Evolutionary conservation across 805 yeast genomes (phyloP), one percentile per base, ranked within the genome.

Genomic region (Spathaspora arborariae): DNA sequence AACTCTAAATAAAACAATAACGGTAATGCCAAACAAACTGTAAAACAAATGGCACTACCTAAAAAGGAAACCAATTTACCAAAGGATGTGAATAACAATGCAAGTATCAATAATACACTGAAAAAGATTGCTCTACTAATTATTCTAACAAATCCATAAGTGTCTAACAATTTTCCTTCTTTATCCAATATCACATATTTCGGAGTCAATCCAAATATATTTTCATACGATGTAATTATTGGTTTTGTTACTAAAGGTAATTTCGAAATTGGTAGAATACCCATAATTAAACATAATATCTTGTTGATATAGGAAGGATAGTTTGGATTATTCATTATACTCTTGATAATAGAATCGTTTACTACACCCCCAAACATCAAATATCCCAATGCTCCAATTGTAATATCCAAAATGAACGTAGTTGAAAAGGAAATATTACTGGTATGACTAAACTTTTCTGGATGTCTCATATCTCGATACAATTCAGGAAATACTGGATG

Each of bases 401-500:
- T 51, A 41, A 71, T 65, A 63, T 86, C 91, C 26, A 85, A 75
- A 10, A 71, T 39, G 50, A 80, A 77, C 0, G 91, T 83, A 49
- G 79, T 71, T 2, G 72, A 51, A 58, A 84, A 86, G 0, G 88
- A 79, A 13, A 78, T 61, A 34, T 75, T 71, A 44, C 84, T 70
- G 48, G 84, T 74, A 19, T 60, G 58, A n/a, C 60, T 53, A 59
- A 79, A 86, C 56, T 84, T 81, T 21, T 67, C 52, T 5, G 89
- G 89, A 46, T 77, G 82, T 56, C 81, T 74, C 86, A 85, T 86
- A 60, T 85, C 94, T 35, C 78, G 68, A 59, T 80, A 82, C 39
- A 85, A 66, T 55, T 84, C 87, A 2, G 92, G 92, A 53, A 84
- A 84, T 5, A 86, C 83, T 1, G 89, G 88, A 60, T 85, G 92